Percentiles rank a stretch among this genome's conserved stretches.
Evolutionary conservation across 139 green algal genomes (phyloP).

Genomic region (Pseudopediastrum boryanum): DNA sequence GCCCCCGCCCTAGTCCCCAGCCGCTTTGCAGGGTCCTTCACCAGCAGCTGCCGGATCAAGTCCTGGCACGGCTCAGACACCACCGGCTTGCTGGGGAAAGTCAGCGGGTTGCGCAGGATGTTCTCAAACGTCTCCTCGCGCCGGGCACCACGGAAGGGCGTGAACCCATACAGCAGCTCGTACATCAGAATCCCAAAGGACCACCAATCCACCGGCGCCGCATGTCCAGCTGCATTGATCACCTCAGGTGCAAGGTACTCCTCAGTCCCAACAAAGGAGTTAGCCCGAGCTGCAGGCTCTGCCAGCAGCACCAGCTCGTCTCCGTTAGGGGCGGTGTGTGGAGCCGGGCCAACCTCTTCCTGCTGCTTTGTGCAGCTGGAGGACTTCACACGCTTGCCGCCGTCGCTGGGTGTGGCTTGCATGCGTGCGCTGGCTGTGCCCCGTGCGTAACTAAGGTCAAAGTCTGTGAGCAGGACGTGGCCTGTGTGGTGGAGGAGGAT

Average conservation of each 20-base stretch:
- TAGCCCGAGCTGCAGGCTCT: conserved; percentile 86
- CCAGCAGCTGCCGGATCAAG: conserved; percentile 83
- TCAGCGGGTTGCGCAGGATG: conserved; percentile 86
- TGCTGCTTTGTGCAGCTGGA: conserved; percentile 34
- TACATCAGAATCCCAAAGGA: conserved; percentile 95
- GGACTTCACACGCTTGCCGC: not conserved
- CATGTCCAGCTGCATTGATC: conserved; percentile 86
- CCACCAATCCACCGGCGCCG: conserved; percentile 84
- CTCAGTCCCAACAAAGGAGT: conserved; percentile 93
- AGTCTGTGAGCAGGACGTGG: conserved; percentile 97
- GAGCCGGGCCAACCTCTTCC: not conserved
- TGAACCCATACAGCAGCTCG: conserved; percentile 91
- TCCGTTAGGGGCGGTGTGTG: conserved; percentile 7
- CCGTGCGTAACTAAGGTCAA: conserved; percentile 91
- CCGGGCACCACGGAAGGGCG: conserved; percentile 79
- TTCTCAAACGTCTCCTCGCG: conserved; percentile 96
- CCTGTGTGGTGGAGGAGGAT: conserved; percentile 90
- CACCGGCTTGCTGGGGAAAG: conserved; percentile 73
- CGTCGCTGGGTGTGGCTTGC: conserved; percentile 27
- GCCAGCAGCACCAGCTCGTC: conserved; percentile 66
- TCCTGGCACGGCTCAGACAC: conserved; percentile 59
- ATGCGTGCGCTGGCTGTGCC: conserved; percentile 55
- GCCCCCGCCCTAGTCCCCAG: conserved; percentile 73
- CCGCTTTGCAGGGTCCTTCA: conserved; percentile 68
- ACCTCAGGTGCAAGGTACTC: conserved; percentile 89